Evolutionary conservation across 1,284 basidiomycete genomes (phyloP), one percentile per base, ranked within the genome.

Genomic region (Apiotrichum mycotoxinovorans): DNA sequence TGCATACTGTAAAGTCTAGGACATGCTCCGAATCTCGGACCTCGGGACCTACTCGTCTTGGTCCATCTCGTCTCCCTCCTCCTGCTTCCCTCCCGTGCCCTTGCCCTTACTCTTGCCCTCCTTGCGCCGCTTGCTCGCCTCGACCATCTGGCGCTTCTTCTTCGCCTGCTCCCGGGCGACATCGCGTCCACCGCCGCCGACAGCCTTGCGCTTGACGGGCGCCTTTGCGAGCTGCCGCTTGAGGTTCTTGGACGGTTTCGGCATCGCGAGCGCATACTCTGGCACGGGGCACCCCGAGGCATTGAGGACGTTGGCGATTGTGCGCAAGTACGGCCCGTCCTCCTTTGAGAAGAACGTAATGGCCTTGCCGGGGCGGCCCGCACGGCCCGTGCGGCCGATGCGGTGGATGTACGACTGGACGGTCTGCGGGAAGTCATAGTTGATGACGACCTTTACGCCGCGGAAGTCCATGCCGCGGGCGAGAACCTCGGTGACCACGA

Each of bases 401-500:
- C 95, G 83, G 77, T 98, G 95, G 34, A 98, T 85, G 71, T 98
- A 98, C 67, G 87, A 91, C 74, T 96, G 92, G 2, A 95, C 87
- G 54, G 85, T 92, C 52, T 88, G 91, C 2, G 93, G 93, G 76
- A 96, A 95, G 76, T 96, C 93, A 70, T 93, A 97, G 76, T 97
- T 98, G 73, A 98, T 88, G 14, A 98, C 94, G 66, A 97, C 87
- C 62, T 88, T 83, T 43, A 98, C 87, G 15, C 93, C 93, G 73
- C 90, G 89, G 80, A 98, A 98, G 73, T 98, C 95, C 85, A 98
- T 94, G 4, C 95, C 96, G 63, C 96, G 83, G 14, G 91, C 92
- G 87, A 96, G 88, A 38, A 96, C 89, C 71, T 97, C 94, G 17
- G 93, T 97, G 63, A 87, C 89, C 49, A 96, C 83, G 82, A 97